Percentiles rank a stretch among this genome's conserved stretches.
These are phyloP conservation scores for Calonectria hawksworthii DNA, from an alignment of 2,329 filamentous ascomycete genomes.

Conservation along the genomic window DNA sequence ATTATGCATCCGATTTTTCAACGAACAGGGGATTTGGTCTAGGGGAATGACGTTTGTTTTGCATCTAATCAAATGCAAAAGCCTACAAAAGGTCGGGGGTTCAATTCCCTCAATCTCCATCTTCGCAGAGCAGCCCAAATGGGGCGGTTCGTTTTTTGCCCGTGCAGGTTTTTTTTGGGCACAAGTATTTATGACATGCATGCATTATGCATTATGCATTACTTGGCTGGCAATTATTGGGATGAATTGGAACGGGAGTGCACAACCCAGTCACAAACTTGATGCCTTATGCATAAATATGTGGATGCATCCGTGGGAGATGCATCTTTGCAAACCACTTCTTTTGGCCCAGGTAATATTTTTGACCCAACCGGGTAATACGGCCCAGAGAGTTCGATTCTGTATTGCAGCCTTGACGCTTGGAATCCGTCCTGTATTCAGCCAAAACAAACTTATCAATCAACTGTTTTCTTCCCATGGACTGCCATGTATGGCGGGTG, in stretches of 20 bases:
- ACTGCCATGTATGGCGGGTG: neutral
- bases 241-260: neutral
- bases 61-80: neutral
- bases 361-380: neutral
- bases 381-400: neutral
- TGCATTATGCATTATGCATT: neutral
- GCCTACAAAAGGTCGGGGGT: conserved; percentile 3
- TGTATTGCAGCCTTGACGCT: neutral
- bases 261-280: neutral
- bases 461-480: neutral
- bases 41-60: conserved; percentile 10
- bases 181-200: neutral
- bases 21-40: conserved; percentile 5
- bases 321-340: too few species aligned
- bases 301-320: too few species aligned
- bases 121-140: too few species aligned
- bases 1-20: neutral
- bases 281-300: neutral
- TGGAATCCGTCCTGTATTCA: neutral
- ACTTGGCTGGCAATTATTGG: neutral
- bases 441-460: neutral
- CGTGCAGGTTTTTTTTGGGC: neutral
- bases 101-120: conserved; percentile 12
- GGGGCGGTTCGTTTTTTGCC: neutral
- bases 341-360: too few species aligned